These are phyloP conservation scores for Solanum hybrid DNA, from an alignment of 305 asterid genomes.

Conservation along the genomic window DNA sequence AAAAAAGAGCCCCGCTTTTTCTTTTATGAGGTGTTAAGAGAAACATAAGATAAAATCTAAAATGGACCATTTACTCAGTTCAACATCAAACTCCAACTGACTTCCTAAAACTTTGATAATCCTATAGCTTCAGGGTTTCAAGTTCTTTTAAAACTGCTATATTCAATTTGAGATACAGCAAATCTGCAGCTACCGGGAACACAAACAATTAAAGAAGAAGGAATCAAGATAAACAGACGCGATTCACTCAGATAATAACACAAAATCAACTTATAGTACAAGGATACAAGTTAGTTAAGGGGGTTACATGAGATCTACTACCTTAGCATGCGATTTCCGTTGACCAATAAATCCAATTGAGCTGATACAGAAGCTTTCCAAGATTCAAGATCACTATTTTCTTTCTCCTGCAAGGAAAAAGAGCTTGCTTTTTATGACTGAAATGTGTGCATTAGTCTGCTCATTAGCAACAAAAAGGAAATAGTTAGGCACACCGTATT, in stretches of 20 bases:
- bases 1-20: neutral
- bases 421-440: neutral
- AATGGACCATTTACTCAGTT: neutral
- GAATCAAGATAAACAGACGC: neutral
- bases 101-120: neutral
- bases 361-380: slow-evolving; percentile 52
- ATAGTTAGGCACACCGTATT: slow-evolving; percentile 33
- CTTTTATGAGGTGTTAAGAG: neutral
- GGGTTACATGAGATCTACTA: neutral
- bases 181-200: neutral
- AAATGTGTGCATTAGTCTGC: neutral
- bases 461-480: neutral
- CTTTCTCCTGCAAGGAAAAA: slow-evolving; percentile 48
- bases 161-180: neutral
- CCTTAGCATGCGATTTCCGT: slow-evolving; percentile 75
- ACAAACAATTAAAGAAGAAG: neutral
- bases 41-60: neutral
- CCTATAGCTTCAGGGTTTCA: neutral
- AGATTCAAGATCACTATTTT: slow-evolving; percentile 50
- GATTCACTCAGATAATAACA: neutral
- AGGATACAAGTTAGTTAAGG: neutral
- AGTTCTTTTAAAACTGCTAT: neutral
- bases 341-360: slow-evolving; percentile 49
- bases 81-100: neutral
- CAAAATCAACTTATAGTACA: neutral